Evolutionary conservation across 2,329 filamentous ascomycete species (phyloP), one percentile per base, ranked within the genome.

Genomic region (Fusarium succisae): DNA sequence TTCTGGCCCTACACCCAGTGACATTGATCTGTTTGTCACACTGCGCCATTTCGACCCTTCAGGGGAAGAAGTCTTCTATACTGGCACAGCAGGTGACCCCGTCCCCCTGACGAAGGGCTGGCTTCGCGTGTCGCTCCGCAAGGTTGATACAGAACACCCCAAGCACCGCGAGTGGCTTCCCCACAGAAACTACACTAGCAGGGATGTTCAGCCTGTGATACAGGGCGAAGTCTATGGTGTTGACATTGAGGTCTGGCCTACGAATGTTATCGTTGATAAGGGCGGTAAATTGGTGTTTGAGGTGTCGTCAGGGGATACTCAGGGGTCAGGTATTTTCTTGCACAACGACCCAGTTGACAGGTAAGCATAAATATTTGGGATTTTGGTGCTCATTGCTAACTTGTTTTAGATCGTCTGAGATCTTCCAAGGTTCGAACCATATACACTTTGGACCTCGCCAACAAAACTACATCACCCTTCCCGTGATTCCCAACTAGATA

Each of bases 241-340:
- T 1, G 90, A 92, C 69, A 83, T 92, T 1, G 90, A 92, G 78
- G 79, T 92, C 0, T 92, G 90, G 91, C 90, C 90, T 1, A 91
- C 90, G 0, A 90, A 90, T 68, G 88, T 91, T 0, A 81, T 91
- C 1, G 82, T 81, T 15, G 79, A 80, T 30, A 77, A 79, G 39
- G 89, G 89, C 0, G 87, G 84, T 0, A 85, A 82, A 74, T 74
- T 91, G 22, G 83, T 90, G 6, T 85, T 91, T 47, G 89, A 91
- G 78, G 82, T 91, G 6, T 80, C 84, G 11, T 85, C 83, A 48
- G 87, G 87, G 3, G 90, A 91, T 79, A 91, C 90, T 0, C 89
- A 91, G 70, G 90, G 90, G 2, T 85, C 83, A 39, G 90, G 88
- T 0, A 84, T 90, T 30, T 91, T 91, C 78, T 80, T 82, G 70